These are phyloP conservation scores for Acrocalymma vagum DNA, from an alignment of 2,329 filamentous ascomycete genomes.

Conservation along the genomic window DNA sequence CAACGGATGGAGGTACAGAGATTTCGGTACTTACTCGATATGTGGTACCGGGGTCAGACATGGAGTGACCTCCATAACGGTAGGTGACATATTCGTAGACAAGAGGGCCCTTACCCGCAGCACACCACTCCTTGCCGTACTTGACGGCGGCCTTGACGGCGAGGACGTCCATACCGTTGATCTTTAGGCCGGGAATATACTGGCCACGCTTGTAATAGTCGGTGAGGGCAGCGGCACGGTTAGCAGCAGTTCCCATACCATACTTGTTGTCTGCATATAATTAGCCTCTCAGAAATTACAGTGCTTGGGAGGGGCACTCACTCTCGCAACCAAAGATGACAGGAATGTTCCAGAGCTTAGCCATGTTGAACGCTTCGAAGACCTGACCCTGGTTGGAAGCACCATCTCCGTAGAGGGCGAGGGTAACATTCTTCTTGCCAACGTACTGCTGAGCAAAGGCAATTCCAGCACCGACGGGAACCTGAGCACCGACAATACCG, in stretches of 20 bases:
- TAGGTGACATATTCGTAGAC: constrained; percentile 99
- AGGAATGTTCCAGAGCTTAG: constrained; percentile 97
- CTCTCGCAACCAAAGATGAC: constrained; percentile 98
- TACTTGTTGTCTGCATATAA: constrained; percentile 93
- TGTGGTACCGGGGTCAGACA: constrained; percentile 99
- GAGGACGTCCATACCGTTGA: constrained; percentile 99
- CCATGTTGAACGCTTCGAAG: constrained; percentile 99
- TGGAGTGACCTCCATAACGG: constrained; percentile 98
- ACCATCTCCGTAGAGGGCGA: constrained; percentile 96
- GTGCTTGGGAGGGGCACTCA: constrained; percentile 60
- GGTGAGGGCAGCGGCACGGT: constrained; percentile 92
- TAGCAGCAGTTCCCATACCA: constrained; percentile 97
- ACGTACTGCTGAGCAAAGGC: constrained; percentile 98
- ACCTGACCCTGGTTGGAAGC: constrained; percentile 99
- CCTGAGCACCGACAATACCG: constrained; percentile 98
- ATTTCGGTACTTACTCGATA: constrained; percentile 69
- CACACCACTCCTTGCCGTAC: constrained; percentile 90
- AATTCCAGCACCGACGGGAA: constrained; percentile 94
- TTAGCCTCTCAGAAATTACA: constrained; percentile 28
- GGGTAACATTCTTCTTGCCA: constrained; percentile 82
- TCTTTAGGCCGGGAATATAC: constrained; percentile 99
- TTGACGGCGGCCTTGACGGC: constrained; percentile 96
- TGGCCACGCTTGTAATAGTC: constrained; percentile 99
- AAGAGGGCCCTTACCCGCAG: constrained; percentile 85
- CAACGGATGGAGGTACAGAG: not conserved